Evolutionary conservation across 129 eudicot species (phyloP).

Genomic region (Escallonia herrerae): DNA sequence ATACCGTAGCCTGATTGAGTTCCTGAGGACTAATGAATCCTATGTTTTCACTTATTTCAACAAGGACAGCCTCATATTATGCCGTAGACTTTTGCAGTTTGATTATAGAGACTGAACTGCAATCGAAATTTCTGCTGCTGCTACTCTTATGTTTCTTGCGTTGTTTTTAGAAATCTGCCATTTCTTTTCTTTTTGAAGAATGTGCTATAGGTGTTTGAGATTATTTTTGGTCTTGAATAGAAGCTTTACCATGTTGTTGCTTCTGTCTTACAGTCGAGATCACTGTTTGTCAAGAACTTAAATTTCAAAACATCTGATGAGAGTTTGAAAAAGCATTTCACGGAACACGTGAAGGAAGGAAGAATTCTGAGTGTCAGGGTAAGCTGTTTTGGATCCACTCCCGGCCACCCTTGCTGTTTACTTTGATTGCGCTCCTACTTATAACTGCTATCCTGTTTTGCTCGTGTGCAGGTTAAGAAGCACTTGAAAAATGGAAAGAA

Average conservation of each 20-base stretch:
- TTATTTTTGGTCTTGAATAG: too few relatives aligned
- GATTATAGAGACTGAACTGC: too few relatives aligned
- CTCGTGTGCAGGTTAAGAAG: conserved; percentile 56
- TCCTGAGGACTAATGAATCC: too few relatives aligned
- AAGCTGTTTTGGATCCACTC: conserved; percentile 7
- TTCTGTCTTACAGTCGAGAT: conserved; percentile 61
- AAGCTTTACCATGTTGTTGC: not conserved
- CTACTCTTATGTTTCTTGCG: too few relatives aligned
- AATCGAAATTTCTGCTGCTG: too few relatives aligned
- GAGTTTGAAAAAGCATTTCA: conserved; percentile 63
- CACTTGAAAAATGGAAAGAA: conserved; percentile 83
- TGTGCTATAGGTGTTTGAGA: too few relatives aligned
- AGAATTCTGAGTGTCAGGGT: conserved; percentile 81
- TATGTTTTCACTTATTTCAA: too few relatives aligned
- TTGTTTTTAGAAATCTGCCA: too few relatives aligned
- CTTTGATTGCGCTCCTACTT: not conserved
- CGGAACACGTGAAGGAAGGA: conserved; percentile 70
- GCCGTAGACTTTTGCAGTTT: too few relatives aligned
- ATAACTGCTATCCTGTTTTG: conserved; percentile 2
- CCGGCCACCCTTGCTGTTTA: not conserved
- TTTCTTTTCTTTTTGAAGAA: too few relatives aligned
- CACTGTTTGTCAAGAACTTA: conserved; percentile 84
- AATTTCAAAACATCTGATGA: conserved; percentile 83
- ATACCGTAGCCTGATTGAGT: too few relatives aligned
- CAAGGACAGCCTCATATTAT: too few relatives aligned